These are phyloP conservation scores for Saccharomycopsis hybrid DNA, from an alignment of 1,139 yeast genomes.

Conservation along the genomic window DNA sequence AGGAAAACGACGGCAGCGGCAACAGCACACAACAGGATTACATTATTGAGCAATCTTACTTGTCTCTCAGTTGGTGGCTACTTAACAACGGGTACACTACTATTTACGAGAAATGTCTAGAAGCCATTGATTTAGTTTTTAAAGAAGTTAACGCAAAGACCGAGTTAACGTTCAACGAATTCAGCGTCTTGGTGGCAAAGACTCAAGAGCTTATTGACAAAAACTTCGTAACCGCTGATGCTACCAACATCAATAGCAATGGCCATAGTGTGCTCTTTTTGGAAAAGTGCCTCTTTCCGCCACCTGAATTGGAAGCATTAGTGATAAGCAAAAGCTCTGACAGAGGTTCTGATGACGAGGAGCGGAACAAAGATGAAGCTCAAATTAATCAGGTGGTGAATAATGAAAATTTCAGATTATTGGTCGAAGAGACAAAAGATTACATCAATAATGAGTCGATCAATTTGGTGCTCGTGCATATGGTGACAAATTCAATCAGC, in stretches of 20 bases:
- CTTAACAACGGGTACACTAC: constrained; percentile 78
- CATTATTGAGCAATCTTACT: constrained; percentile 71
- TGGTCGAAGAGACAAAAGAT: constrained; percentile 46
- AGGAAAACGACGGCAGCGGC: constrained; percentile 17
- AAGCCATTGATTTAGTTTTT: constrained; percentile 56
- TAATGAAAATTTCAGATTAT: constrained; percentile 27
- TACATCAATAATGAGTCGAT: constrained; percentile 39
- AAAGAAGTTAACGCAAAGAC: constrained; percentile 63
- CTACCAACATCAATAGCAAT: too few relatives aligned
- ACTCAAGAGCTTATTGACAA: constrained; percentile 37
- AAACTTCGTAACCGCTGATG: too few relatives aligned
- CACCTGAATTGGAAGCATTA: constrained; percentile 34
- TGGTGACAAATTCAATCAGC: constrained; percentile 15
- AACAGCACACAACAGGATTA: constrained; percentile 35
- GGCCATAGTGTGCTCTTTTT: constrained; percentile 23
- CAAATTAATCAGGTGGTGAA: constrained; percentile 30
- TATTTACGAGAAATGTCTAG: constrained; percentile 48
- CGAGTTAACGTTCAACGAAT: constrained; percentile 57
- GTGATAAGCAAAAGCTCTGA: constrained; percentile 31
- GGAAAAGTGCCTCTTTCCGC: constrained; percentile 34
- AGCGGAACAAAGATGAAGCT: constrained; percentile 9
- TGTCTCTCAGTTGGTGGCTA: constrained; percentile 92
- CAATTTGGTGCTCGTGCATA: constrained; percentile 30
- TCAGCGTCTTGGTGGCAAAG: constrained; percentile 41
- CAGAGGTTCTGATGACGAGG: constrained; percentile 4